Evolutionary conservation across 164 flowering plant genomes (phyloP), one percentile per base, ranked within the genome.

Genomic region (Vitis rupestris): DNA sequence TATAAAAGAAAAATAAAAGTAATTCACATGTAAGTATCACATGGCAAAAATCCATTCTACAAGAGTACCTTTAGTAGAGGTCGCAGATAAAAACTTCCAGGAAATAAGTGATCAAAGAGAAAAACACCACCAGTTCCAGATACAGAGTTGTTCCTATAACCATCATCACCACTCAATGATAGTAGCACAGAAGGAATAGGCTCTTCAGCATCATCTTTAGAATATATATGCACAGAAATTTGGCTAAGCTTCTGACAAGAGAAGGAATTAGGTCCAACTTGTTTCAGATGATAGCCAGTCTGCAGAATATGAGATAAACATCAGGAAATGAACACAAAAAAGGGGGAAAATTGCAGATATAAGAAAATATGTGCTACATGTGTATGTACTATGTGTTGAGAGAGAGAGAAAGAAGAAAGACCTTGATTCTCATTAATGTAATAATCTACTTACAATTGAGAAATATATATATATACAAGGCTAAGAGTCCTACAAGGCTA

Each of bases 181-280:
- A 96, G 75, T 47, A 96, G 84, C 70, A 85, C 93, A 50, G 98
- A 79, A 59, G 99, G 99, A 80, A 96, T 86, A 68, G 76, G 89
- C 69, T 82, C 89, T 8, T 68, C 65, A 63, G 83, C 70, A 71
- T 87, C 87, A 67, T 86, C 95, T 68, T 77, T 77, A 52, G 85
- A 82, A 76, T 85, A 70, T 76, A 91, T 80, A 29, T 50, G 79
- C 5, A 96, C 92, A 67, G 85, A 81, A 65, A 96, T 93, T 82
- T 91, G 90, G 73, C 99, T 74, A 69, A 96, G 95, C 88, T 92
- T 92, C 88, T 92, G 98, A 80, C 98, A 96, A 19, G 92, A 81
- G 76, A 96, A 96, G 56, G 92, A 86, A 80, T 80, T 23, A 10
- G 87, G 81, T 69, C 97, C 99, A 66, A 82, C 66, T 74, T 71